A percentile compares a stretch with the other conserved stretches of the same genome.
Conservation (phyloP, 108 stramenopile genomes). For the Mediolabrus comicus region DNA sequence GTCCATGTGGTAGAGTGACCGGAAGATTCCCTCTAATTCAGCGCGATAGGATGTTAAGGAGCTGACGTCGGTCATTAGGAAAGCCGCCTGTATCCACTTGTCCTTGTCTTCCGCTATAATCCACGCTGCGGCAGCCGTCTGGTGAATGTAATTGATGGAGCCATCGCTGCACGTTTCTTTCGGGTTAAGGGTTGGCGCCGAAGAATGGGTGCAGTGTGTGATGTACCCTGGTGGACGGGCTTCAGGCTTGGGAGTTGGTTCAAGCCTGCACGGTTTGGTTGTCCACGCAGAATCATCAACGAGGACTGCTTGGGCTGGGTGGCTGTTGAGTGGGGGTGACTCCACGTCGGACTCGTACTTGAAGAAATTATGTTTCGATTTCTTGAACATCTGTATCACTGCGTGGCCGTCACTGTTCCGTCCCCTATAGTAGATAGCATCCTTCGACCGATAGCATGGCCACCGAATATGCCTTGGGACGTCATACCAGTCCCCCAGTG, state of each 20-base stretch:
- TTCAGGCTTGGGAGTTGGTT: too few relatives aligned
- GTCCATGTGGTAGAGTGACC: slow-evolving; percentile 1
- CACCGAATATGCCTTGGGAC: background rate
- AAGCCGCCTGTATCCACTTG: background rate
- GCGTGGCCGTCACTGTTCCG: background rate
- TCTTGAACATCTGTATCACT: background rate
- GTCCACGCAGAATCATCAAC: too few relatives aligned
- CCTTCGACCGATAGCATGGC: background rate
- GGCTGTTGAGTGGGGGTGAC: background rate
- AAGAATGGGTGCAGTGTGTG: too few relatives aligned
- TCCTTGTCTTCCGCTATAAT: background rate
- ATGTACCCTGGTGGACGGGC: too few relatives aligned
- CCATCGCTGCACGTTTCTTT: slow-evolving; percentile 6
- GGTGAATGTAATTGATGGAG: background rate
- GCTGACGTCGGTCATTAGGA: background rate
- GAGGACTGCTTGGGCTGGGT: background rate
- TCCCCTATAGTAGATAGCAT: background rate
- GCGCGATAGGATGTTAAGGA: background rate
- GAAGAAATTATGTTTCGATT: background rate
- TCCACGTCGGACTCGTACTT: background rate
- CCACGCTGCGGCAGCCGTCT: slow-evolving; percentile 13
- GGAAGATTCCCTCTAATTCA: background rate
- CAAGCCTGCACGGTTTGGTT: too few relatives aligned
- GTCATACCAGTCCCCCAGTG: background rate
- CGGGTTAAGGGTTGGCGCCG: too few relatives aligned